Evolutionary conservation across 805 yeast genomes (phyloP).

Genomic region (Danielozyma ontarioensis): DNA sequence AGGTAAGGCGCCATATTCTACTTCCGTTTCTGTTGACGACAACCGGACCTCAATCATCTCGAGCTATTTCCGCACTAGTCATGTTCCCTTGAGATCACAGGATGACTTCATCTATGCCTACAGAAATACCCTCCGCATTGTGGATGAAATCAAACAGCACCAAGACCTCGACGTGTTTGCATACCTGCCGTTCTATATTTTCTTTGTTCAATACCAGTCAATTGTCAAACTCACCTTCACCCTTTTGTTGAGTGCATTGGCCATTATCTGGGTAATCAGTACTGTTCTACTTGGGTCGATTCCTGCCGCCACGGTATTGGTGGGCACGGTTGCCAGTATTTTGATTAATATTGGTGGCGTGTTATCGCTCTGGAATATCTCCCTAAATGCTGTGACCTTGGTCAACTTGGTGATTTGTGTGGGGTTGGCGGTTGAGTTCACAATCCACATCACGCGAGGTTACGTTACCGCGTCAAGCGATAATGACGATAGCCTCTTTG

Average conservation of each 20-base stretch:
- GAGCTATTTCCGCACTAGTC: conserved; percentile 75
- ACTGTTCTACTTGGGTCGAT: conserved; percentile 62
- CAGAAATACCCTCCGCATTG: conserved; percentile 62
- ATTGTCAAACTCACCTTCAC: conserved; percentile 55
- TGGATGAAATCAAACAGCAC: conserved; percentile 45
- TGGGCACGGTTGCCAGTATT: conserved; percentile 57
- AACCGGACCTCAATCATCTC: conserved; percentile 39
- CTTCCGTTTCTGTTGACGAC: conserved; percentile 45
- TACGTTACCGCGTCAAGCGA: conserved; percentile 47
- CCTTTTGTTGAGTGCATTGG: conserved; percentile 48
- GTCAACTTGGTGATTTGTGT: conserved; percentile 90
- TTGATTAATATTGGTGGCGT: conserved; percentile 73
- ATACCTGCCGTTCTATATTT: conserved; percentile 88
- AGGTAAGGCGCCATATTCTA: conserved; percentile 87
- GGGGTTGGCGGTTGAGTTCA: conserved; percentile 91
- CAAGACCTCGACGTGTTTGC: conserved; percentile 63
- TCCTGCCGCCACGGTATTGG: conserved; percentile 51
- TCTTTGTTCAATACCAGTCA: conserved; percentile 80
- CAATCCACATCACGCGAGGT: conserved; percentile 80
- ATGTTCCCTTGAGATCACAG: conserved; percentile 75
- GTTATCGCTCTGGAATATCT: conserved; percentile 68
- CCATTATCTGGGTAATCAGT: conserved; percentile 49
- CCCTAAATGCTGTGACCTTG: conserved; percentile 82
- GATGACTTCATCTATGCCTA: conserved; percentile 79
- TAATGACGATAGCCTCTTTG: conserved; percentile 12